Base-by-base conservation (phyloP, 179 eudicot species). In the Camellia oleifera region DNA sequence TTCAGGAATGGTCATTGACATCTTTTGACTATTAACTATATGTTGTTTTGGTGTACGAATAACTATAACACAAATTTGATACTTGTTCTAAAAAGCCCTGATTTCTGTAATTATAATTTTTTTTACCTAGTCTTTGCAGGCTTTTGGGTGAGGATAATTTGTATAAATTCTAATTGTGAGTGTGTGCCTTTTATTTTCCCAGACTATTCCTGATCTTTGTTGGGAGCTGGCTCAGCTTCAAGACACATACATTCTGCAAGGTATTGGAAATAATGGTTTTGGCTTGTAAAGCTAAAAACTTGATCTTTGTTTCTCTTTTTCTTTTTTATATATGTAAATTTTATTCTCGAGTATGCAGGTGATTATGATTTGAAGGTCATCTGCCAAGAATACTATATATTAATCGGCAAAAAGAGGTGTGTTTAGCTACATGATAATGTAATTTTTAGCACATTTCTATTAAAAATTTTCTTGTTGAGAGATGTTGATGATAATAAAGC, bases 181-280 rank as follows among this genome's bases (percentile, higher is more conserved):
- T 56, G 23, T 13, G 23, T 54, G 63, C 50, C 50, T 60, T 75
- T 1, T 57, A 54, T 56, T 81, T 79, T 76, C 20, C 83, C 81
- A 97, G 99, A 93, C 97, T 68, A 92, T 97, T 85, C 99, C 99
- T 73, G 95, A 89, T 88, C 89, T 92, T 81, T 97, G 99, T 83
- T 97, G 97, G 97, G 97, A 94, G 85, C 84, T 97, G 85, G 99
- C 99, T 83, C 98, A 97, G 83, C 97, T 97, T 77, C 99, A 97
- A 92, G 98, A 97, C 84, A 94, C 99, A 9, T 97, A 97, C 77
- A 97, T 97, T 81, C 86, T 97, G 91, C 97, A 97, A 93, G 99
- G 99, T 94, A 86, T 74, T 58, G 32, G 32, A 26, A 26, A 26
- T 26, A 26, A 26, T 26, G 32, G 32, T 26, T 26, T 26, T 26